Evolutionary conservation across 495 filamentous ascomycete genomes (phyloP).

Genomic region (Wilcoxina mikolae): DNA sequence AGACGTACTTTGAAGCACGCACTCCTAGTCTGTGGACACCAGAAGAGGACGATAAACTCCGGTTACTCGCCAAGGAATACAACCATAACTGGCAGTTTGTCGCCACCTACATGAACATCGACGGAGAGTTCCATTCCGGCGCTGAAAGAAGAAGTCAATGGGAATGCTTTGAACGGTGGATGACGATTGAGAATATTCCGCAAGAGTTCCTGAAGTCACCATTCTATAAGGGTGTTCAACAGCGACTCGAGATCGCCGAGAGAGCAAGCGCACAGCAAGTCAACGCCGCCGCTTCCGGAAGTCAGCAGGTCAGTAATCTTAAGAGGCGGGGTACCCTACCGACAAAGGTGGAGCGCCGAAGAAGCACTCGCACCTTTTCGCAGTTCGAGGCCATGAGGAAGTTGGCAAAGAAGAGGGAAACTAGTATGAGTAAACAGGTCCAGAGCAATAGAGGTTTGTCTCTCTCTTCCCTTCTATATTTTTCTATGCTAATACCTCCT

Average conservation of each 20-base stretch:
- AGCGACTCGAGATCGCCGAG: slow-evolving; percentile 26
- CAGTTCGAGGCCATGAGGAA: slow-evolving; percentile 92
- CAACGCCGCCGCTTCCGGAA: slow-evolving; percentile 11
- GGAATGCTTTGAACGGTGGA: slow-evolving; percentile 98
- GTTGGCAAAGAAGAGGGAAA: slow-evolving; percentile 83
- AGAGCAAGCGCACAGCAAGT: slow-evolving; percentile 14
- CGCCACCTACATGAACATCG: slow-evolving; percentile 56
- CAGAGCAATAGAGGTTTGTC: slow-evolving; percentile 35
- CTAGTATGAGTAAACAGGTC: slow-evolving; percentile 64
- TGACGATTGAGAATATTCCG: slow-evolving; percentile 73
- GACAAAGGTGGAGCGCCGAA: slow-evolving; percentile 62
- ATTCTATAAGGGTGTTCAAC: slow-evolving; percentile 49
- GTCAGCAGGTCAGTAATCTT: slow-evolving; percentile 12
- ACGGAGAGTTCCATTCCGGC: slow-evolving; percentile 61
- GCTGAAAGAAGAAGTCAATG: slow-evolving; percentile 86
- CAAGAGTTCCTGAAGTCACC: slow-evolving; percentile 83
- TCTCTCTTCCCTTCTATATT: slow-evolving; percentile 1
- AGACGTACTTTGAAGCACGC: slow-evolving; percentile 74
- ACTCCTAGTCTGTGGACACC: slow-evolving; percentile 79
- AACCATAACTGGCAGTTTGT: slow-evolving; percentile 96
- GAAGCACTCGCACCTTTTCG: slow-evolving; percentile 69
- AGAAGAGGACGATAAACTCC: slow-evolving; percentile 78
- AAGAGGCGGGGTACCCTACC: slow-evolving; percentile 25
- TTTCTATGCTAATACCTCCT: slow-evolving; percentile 5
- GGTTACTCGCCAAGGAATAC: slow-evolving; percentile 71